Conservation (phyloP, 805 yeast genomes). For the Cephaloascus albidus region DNA sequence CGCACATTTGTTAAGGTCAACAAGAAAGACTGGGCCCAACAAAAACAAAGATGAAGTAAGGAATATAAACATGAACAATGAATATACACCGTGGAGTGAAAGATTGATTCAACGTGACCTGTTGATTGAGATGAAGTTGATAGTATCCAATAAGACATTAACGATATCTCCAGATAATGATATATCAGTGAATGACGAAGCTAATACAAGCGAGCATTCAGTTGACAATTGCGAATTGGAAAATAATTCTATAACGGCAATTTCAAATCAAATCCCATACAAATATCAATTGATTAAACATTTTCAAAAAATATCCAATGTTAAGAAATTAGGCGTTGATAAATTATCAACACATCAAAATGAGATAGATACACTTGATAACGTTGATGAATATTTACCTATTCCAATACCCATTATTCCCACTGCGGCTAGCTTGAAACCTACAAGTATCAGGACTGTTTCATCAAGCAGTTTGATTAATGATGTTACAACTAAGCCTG, state of each 20-base stretch:
- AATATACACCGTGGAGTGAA: conserved; percentile 29
- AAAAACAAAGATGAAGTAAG: conserved; percentile 13
- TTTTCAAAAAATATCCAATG: conserved; percentile 1
- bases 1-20: conserved; percentile 48
- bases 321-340: conserved; percentile 10
- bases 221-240: not conserved
- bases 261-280: not conserved
- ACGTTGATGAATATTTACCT: conserved; percentile 10
- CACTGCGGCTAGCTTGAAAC: conserved; percentile 3
- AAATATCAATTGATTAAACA: conserved; percentile 3
- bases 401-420: conserved; percentile 11
- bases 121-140: conserved; percentile 11
- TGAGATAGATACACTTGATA: conserved; percentile 3
- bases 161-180: conserved; percentile 10
- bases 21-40: conserved; percentile 36
- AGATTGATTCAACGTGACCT: conserved; percentile 20
- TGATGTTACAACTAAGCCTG: conserved; percentile 6
- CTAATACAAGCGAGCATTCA: not conserved
- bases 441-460: conserved; percentile 3
- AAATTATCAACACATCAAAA: conserved; percentile 7
- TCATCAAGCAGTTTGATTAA: not conserved
- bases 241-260: conserved; percentile 1
- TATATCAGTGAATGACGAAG: not conserved
- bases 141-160: conserved; percentile 13
- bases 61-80: conserved; percentile 21